Evolutionary conservation across 2,329 filamentous ascomycete genomes (phyloP), one percentile per base, ranked within the genome.

Genomic region (Fusarium pseudograminearum): DNA sequence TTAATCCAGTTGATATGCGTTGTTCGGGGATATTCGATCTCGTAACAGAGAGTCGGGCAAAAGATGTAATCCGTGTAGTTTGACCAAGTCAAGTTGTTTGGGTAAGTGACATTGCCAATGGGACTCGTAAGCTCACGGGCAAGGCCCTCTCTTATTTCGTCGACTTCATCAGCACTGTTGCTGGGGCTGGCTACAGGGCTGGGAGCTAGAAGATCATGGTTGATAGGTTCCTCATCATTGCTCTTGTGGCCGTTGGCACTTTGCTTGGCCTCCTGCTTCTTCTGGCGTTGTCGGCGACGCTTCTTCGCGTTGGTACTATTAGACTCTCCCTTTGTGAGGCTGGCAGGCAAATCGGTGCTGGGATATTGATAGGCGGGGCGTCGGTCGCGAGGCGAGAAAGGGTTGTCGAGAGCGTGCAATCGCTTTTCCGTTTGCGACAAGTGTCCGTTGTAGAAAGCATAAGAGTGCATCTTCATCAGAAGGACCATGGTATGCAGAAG

Each of bases 391-490:
- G 88, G 87, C 7, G 86, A 89, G 3, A 57, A 38, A n/a, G 94
- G 93, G 59, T 87, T 81, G 79, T 99, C 96, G 34, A 99, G 89
- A 41, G 89, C 89, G 58, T 87, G 88, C 15, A 99, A 85, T 14
- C 93, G 90, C 76, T 91, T 90, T 78, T 97, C 89, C 0, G 93
- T 97, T 78, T 96, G 93, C 72, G 91, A 93, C 18, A 99, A 85
- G 79, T 99, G 96, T 14, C 96, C 96, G 75, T 98, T 98, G 83
- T 99, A 99, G 80, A 98, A 99, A 26, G 93, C 92, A 77, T 97
- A 99, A 8, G 94, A 98, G 79, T 99, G 96, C 89, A 98, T 96
- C 84, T 99, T 99, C 96, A 99, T 99, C 52, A 98, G 89, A 22
- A 99, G 85, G 10, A 93, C 91, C 80, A 99, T 89, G 44, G 94